Evolutionary conservation across 1,284 basidiomycete genomes (phyloP), one percentile per base, ranked within the genome.

Genomic region (Melampsora abietis-canadensis): DNA sequence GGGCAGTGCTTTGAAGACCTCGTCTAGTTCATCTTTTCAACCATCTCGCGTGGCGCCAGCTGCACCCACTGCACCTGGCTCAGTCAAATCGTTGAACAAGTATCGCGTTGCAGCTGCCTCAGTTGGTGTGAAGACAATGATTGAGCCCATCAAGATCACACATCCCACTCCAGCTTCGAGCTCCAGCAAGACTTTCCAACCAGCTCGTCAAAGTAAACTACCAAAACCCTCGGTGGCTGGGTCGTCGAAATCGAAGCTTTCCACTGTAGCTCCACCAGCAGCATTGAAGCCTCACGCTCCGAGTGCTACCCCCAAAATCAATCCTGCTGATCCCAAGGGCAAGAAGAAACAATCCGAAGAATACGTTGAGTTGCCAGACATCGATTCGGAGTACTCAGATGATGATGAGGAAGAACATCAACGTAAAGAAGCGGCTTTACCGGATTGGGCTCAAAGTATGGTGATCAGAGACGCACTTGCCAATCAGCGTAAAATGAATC

Each of bases 331-430:
- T 37, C 31, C 51, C 37, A 75, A 75, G 59, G 57, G 54, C 21
- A 68, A 37, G 21, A 65, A 74, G 34, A 61, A 60, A 4, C 81
- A 88, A 70, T 82, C 87, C 15, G 90, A 88, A 78, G 92, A 95
- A 83, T 88, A 86, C 77, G 94, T 93, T 78, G 92, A 92, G 79
- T 84, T 97, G 46, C 93, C 94, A 0, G 94, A 96, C 74, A 92
- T 95, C 79, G 90, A 92, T 78, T 93, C 91, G 82, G 94, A 96
- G 83, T 96, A 96, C 82, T 95, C 92, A 2, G 91, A 96, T 82
- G 94, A 92, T 4, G 94, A 93, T 65, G 92, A 95, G 79, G 92
- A 93, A 80, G 87, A 88, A 79, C 87, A 89, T 27, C 85, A 85
- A 63, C 85, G 86, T 76, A 88, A 88, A 40, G 88, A 88, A 78